Evolutionary conservation across 164 flowering plant species (phyloP).

Genomic region (Nymphaea colorata): DNA sequence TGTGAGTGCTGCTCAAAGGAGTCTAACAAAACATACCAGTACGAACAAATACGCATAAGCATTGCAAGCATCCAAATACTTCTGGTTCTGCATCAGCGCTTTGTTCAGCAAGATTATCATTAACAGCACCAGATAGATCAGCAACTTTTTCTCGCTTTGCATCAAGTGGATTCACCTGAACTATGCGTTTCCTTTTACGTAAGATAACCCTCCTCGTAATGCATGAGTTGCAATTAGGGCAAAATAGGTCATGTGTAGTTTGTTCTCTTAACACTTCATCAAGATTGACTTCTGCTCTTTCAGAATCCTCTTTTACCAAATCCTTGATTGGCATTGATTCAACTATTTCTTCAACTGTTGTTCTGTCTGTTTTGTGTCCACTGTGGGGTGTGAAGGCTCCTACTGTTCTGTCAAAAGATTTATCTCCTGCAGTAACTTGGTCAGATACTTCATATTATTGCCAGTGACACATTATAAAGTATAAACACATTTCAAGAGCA

Average conservation of each 20-base stretch:
- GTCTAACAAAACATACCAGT: constrained; percentile 26
- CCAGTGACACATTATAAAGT: too few species aligned
- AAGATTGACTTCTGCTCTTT: constrained; percentile 35
- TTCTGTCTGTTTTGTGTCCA: neutral
- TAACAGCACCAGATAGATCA: constrained; percentile 4
- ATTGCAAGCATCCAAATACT: constrained; percentile 62
- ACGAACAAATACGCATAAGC: constrained; percentile 67
- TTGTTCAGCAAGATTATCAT: neutral
- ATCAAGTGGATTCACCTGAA: constrained; percentile 10
- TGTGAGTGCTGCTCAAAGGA: neutral
- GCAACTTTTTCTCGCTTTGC: constrained; percentile 23
- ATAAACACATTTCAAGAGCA: too few species aligned
- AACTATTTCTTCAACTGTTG: constrained; percentile 3
- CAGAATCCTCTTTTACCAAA: constrained; percentile 16
- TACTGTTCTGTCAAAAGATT: neutral
- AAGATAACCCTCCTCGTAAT: constrained; percentile 68
- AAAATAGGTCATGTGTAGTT: constrained; percentile 67
- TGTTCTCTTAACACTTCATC: constrained; percentile 58
- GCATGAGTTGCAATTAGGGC: constrained; percentile 77
- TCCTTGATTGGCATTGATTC: constrained; percentile 5
- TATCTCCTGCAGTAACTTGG: neutral
- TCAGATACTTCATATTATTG: neutral
- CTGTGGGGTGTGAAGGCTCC: neutral
- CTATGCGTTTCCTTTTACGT: constrained; percentile 37
- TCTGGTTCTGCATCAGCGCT: constrained; percentile 21